Evolutionary conservation across 2,329 filamentous ascomycete genomes (phyloP).

Genomic region (Dactylellina sp.): DNA sequence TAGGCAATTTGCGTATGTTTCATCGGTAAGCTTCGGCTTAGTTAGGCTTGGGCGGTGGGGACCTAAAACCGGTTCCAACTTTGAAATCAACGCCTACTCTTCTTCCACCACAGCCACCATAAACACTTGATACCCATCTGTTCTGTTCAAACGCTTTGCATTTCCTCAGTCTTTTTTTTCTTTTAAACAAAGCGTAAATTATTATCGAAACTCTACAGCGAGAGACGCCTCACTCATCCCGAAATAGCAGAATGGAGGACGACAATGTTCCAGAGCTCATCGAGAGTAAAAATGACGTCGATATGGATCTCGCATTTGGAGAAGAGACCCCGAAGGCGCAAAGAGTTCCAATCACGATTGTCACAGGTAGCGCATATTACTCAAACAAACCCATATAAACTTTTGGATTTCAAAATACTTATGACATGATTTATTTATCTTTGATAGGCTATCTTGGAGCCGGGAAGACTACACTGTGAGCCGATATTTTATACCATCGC

Average conservation of each 20-base stretch:
- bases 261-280: conserved; percentile 73
- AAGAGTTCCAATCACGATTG: conserved; percentile 86
- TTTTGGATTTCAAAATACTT: background rate
- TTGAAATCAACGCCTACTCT: background rate
- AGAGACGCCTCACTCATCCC: background rate
- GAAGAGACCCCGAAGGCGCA: conserved; percentile 67
- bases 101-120: background rate
- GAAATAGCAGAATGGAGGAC: conserved; percentile 66
- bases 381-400: conserved; percentile 37
- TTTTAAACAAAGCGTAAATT: too few species aligned
- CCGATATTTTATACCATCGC: background rate
- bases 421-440: conserved; percentile 8
- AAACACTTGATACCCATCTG: too few species aligned
- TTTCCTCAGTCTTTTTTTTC: too few species aligned
- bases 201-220: background rate
- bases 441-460: conserved; percentile 88
- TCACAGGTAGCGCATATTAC: conserved; percentile 76
- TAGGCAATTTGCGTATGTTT: background rate
- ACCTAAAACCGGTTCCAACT: too few species aligned
- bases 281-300: conserved; percentile 68
- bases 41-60: background rate
- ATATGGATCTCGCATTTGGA: conserved; percentile 61
- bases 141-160: too few species aligned
- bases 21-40: conserved; percentile 45
- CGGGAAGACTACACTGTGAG: conserved; percentile 85